Conservation (phyloP, 805 yeast genomes). For the Yamadazyma endophytica region DNA sequence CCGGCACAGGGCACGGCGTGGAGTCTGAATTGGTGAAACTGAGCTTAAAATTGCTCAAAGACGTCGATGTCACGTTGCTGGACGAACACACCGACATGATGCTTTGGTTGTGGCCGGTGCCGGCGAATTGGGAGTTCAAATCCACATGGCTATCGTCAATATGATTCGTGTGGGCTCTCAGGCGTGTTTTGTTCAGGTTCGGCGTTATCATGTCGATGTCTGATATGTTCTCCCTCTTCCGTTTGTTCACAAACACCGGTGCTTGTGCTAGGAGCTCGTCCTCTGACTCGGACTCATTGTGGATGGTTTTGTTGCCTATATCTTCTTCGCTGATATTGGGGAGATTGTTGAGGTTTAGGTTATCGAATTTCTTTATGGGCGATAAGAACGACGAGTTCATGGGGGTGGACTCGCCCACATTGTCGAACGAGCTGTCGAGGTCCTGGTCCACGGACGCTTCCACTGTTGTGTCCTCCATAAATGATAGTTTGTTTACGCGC, state of each 20-base stretch:
- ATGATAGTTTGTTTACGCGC: constrained; percentile 5
- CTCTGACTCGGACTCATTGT: constrained; percentile 12
- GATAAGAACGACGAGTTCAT: constrained; percentile 21
- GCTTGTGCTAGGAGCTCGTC: constrained; percentile 1
- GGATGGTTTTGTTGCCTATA: constrained; percentile 26
- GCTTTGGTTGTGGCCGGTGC: background rate
- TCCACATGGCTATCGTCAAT: constrained; percentile 3
- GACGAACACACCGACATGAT: constrained; percentile 11
- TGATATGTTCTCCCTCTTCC: constrained; percentile 20
- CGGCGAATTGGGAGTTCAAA: background rate
- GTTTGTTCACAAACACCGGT: constrained; percentile 19
- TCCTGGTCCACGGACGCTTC: constrained; percentile 2
- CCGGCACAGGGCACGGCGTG: constrained; percentile 42
- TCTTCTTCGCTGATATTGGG: constrained; percentile 13
- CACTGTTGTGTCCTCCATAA: constrained; percentile 4
- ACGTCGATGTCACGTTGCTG: constrained; percentile 5
- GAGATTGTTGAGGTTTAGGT: constrained; percentile 24
- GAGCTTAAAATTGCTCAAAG: constrained; percentile 8
- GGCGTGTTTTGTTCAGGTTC: constrained; percentile 5
- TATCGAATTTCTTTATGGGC: constrained; percentile 32
- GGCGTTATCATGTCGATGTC: constrained; percentile 14
- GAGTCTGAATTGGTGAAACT: constrained; percentile 24
- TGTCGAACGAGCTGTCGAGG: constrained; percentile 7
- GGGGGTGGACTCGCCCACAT: constrained; percentile 11
- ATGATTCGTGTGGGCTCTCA: constrained; percentile 2